phyloP scores from a whole-genome alignment of 2,329 filamentous ascomycete species.

The Colletotrichum acutatum region DNA sequence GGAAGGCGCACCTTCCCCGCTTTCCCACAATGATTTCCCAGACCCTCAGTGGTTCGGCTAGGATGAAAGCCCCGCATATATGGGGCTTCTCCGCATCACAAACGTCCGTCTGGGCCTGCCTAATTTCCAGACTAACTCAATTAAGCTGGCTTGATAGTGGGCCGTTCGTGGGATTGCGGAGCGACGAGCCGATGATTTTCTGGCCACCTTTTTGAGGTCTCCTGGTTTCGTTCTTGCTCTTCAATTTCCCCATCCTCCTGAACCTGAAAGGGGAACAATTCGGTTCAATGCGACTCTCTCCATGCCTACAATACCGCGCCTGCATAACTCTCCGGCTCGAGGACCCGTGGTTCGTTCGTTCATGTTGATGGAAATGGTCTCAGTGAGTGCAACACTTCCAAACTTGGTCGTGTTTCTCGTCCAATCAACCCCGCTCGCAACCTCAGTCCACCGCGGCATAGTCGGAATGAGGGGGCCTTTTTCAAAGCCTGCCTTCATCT shows the following conservation, averaged over 20 bases:
- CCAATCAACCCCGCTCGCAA: constrained; percentile 8
- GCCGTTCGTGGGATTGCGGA: constrained; percentile 16
- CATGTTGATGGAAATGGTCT: constrained; percentile 10
- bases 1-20: constrained; percentile 11
- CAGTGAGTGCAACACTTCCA: neutral
- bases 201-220: neutral
- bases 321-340: constrained; percentile 29
- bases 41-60: constrained; percentile 23
- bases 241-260: neutral
- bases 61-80: neutral
- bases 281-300: constrained; percentile 14
- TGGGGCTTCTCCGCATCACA: constrained; percentile 26
- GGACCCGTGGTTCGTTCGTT: constrained; percentile 25
- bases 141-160: neutral
- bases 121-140: neutral
- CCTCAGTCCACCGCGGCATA: neutral
- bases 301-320: constrained; percentile 22
- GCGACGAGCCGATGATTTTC: constrained; percentile 30
- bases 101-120: constrained; percentile 2
- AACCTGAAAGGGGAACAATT: neutral
- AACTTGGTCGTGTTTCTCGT: neutral
- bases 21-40: constrained; percentile 8
- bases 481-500: neutral
- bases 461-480: constrained; percentile 11
- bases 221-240: neutral